These are phyloP conservation scores for Colletotrichum sp. DNA, from an alignment of 2,329 filamentous ascomycete genomes.

Conservation along the genomic window DNA sequence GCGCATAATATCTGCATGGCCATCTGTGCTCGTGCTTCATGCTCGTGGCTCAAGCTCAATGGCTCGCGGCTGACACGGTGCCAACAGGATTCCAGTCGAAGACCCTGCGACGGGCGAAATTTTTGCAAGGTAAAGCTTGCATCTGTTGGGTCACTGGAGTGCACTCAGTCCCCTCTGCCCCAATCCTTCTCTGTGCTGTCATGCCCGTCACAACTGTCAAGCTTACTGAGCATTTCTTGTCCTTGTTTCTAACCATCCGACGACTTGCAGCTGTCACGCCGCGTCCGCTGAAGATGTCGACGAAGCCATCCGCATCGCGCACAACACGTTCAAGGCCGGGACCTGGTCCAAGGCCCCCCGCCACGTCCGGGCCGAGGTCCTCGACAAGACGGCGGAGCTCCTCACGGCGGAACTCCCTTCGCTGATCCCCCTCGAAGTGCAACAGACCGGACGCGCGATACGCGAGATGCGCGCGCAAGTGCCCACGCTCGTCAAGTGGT, in stretches of 20 bases:
- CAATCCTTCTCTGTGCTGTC: background rate
- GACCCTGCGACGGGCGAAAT: constrained; percentile 58
- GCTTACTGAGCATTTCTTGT: background rate
- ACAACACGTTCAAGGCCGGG: constrained; percentile 53
- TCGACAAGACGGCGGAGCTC: constrained; percentile 63
- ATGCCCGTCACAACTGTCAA: background rate
- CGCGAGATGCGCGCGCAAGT: constrained; percentile 76
- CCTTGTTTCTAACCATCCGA: background rate
- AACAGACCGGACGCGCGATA: constrained; percentile 70
- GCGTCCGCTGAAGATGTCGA: constrained; percentile 51
- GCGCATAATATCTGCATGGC: constrained; percentile 2
- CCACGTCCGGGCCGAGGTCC: constrained; percentile 63
- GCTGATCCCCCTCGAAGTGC: constrained; percentile 68
- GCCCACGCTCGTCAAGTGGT: constrained; percentile 69
- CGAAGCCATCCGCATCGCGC: constrained; percentile 42
- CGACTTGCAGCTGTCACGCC: constrained; percentile 45
- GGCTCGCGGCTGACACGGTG: constrained; percentile 10
- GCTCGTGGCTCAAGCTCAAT: background rate
- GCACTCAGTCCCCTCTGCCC: background rate
- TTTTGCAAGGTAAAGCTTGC: constrained; percentile 49
- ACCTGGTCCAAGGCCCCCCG: constrained; percentile 62
- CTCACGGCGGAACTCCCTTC: constrained; percentile 56
- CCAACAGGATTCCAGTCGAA: constrained; percentile 53
- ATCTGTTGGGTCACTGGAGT: background rate
- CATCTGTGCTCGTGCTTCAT: constrained; percentile 13